Percentiles rank a stretch among this genome's conserved stretches.
Conservation (phyloP, 805 yeast genomes). For the Pichia phayaonensis region DNA sequence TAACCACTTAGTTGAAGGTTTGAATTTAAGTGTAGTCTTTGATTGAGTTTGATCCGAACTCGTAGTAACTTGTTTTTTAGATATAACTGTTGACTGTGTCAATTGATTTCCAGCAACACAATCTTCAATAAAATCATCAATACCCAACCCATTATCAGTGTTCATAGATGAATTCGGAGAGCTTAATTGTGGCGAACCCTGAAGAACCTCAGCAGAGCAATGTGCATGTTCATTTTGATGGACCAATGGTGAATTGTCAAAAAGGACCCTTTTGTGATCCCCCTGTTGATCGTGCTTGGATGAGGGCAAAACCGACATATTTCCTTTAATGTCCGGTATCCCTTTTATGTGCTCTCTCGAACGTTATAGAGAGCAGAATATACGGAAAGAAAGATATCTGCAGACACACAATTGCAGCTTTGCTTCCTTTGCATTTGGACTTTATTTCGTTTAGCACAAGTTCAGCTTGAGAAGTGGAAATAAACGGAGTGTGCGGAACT, state of each 20-base stretch:
- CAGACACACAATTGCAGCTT: no score
- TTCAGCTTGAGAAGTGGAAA: no score
- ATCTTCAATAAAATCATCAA: neutral
- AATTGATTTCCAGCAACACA: neutral
- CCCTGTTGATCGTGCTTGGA: neutral
- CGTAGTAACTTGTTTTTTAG: neutral
- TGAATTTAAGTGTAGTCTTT: neutral
- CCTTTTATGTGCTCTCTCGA: neutral
- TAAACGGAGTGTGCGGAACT: no score
- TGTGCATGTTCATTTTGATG: neutral
- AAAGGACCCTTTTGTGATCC: neutral
- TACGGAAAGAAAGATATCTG: no score
- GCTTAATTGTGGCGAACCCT: neutral
- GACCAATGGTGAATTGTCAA: neutral
- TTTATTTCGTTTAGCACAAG: no score
- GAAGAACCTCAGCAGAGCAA: neutral
- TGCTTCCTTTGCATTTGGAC: no score
- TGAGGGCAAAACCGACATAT: neutral
- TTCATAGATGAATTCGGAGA: neutral
- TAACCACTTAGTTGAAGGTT: constrained; percentile 5
- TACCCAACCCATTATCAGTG: neutral
- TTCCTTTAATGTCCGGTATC: neutral
- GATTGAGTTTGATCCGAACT: neutral
- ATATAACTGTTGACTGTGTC: neutral
- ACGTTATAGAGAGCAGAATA: neutral